Base-by-base conservation (phyloP, 768 basidiomycete species). In the Mycena maculata region DNA sequence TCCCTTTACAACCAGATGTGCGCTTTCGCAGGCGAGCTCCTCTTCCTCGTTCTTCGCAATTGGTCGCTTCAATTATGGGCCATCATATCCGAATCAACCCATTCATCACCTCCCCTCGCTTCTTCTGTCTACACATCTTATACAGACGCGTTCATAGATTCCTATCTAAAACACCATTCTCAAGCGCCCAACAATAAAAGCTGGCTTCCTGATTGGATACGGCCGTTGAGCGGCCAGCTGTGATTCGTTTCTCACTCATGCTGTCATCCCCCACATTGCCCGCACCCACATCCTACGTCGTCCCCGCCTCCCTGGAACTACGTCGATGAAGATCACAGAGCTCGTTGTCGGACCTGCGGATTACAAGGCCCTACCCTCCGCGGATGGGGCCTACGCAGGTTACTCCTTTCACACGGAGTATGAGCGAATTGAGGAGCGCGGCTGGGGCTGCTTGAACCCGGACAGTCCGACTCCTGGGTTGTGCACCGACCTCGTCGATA, bases 401-500 rank as follows among this genome's bases (percentile, higher is more conserved):
- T n/a, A n/a, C 45, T 63, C 13, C 20, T 57, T 64, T 30, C 63
- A 38, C 10, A 64, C 54, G 28, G 63, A 64, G 48, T 57, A 64
- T 33, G 63, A 64, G 48, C 63, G 63, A 48, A 50, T 64, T 28
- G 63, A 57, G 39, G 63, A 64, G 38, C 63, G 63, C 22, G 33
- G 63, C 55, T 64, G 63, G 63, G 63, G 63, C 30, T 30, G 63
- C 45, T 4, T 50, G 54, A 57, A 31, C 16, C 45, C 54, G 49
- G 55, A 64, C 36, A 56, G 54, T 33, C 54, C 54, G n/a, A 42
- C 50, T 22, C 11, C 36, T 15, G 63, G 63, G n/a, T 23, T 64
- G 36, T 64, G 63, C 9, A 64, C 63, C 27, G 63, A 64, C 48
- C 55, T 64, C 39, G 63, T 64, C n/a, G 63, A n/a, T 49, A 56